Evolutionary conservation across 805 yeast genomes (phyloP), one percentile per base, ranked within the genome.

Genomic region (Starmerella floris): DNA sequence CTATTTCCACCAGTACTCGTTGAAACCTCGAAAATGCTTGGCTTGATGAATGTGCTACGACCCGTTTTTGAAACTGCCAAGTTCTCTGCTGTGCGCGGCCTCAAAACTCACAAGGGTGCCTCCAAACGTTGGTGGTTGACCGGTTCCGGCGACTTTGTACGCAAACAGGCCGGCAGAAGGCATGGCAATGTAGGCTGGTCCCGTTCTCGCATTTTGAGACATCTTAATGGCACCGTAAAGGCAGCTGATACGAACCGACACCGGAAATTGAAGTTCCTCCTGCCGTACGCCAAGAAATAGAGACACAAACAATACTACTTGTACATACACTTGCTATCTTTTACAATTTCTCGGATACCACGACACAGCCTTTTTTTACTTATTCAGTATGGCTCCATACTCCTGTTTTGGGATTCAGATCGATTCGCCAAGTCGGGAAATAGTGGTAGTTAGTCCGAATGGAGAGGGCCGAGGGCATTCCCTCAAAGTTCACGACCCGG

Each of bases 101-200:
- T 66, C 51, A 75, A 84, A 61, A 77, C 95, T 2, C 91, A 83
- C 58, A 77, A 83, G 57, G 83, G 93, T 22, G 79, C 93, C 5
- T 85, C 85, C 38, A 83, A 81, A 59, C 73, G 96, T 63, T 83
- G 91, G 77, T 51, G 57, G 56, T 73, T 79, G 59, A 79, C 81
- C 4, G 83, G 81, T 2, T 65, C 66, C 35, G 72, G 74, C n/a
- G 78, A 67, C 19, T 70, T 68, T 62, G 72, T 76, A 53, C 66
- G 83, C 73, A 87, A 71, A 49, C 74, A 76, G 53, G 80, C 93
- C 19, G 94, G 95, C 10, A 74, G 94, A 65, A 80, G 82, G 51
- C 96, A 87, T 60, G 95, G 96, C 39, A 87, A 87, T 56, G 83
- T 85, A 1, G 87, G 94, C 20, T 87, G 91, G 79, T 71, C 85